Conservation (phyloP, 495 filamentous ascomycete genomes). For the Podospora fimiseda region DNA sequence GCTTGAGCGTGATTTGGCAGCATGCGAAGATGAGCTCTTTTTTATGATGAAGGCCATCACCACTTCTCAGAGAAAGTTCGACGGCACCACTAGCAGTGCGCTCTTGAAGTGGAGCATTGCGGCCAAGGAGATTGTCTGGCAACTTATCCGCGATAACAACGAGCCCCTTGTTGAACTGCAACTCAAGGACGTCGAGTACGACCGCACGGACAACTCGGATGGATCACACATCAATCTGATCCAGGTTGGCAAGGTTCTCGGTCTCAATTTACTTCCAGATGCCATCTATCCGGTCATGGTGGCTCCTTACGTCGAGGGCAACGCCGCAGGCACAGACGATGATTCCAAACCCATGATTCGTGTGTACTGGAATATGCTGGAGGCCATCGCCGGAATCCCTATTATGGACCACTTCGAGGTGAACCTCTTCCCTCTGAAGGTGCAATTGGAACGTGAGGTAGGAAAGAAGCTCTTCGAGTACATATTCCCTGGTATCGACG, state of each 20-base stretch:
- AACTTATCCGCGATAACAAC: constrained; percentile 76
- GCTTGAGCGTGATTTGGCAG: constrained; percentile 80
- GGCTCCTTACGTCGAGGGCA: constrained; percentile 70
- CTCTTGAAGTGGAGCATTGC: constrained; percentile 84
- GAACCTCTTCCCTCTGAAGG: constrained; percentile 82
- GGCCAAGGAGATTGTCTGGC: constrained; percentile 92
- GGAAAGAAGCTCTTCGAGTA: constrained; percentile 96
- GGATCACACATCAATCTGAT: constrained; percentile 92
- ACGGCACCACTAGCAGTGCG: constrained; percentile 68
- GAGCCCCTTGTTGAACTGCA: constrained; percentile 93
- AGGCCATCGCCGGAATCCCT: constrained; percentile 95
- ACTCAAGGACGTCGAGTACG: constrained; percentile 79
- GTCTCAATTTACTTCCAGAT: constrained; percentile 80
- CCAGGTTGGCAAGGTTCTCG: constrained; percentile 74
- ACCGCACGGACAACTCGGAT: constrained; percentile 91
- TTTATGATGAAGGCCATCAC: constrained; percentile 99
- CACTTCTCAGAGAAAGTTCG: constrained; percentile 80
- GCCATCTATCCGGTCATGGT: constrained; percentile 96
- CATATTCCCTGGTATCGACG: constrained; percentile 72
- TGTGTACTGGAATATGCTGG: constrained; percentile 95
- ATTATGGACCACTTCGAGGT: constrained; percentile 98
- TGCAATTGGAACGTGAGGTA: constrained; percentile 89
- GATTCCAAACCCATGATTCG: constrained; percentile 67
- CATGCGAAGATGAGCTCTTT: constrained; percentile 94
- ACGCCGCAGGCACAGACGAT: constrained; percentile 46